phyloP scores from a whole-genome alignment of 2,329 filamentous ascomycete genomes.

The Diaporthe sp. region DNA sequence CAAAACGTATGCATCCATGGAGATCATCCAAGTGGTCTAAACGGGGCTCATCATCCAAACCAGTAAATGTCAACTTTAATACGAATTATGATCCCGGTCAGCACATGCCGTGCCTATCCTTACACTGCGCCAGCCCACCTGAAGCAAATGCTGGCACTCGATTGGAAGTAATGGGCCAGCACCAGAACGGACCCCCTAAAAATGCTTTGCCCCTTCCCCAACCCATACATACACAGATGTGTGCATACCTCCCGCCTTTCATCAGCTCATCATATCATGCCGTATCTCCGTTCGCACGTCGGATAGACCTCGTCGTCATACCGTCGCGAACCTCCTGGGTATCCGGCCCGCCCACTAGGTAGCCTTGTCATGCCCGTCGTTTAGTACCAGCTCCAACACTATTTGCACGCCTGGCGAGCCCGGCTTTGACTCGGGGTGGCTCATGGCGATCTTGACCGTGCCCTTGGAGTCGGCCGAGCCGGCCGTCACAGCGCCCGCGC shows the following conservation, averaged over 20 bases:
- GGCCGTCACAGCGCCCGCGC: conserved; percentile 38
- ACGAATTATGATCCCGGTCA: conserved; percentile 22
- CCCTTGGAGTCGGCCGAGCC: conserved; percentile 67
- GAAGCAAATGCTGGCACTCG: conserved; percentile 25
- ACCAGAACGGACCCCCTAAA: not conserved
- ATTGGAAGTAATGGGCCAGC: conserved; percentile 17
- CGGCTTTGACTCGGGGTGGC: conserved; percentile 82
- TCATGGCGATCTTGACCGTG: conserved; percentile 95
- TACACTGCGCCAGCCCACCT: conserved; percentile 13
- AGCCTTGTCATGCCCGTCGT: conserved; percentile 80
- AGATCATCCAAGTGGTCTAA: conserved; percentile 8
- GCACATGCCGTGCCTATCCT: conserved; percentile 21
- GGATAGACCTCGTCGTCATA: not conserved
- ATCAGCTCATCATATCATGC: conserved; percentile 25
- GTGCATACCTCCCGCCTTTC: not conserved
- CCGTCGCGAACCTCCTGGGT: conserved; percentile 10
- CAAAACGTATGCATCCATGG: not conserved
- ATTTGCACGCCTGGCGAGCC: conserved; percentile 80
- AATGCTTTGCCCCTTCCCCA: not conserved
- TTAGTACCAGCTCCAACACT: conserved; percentile 91
- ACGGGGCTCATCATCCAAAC: not conserved
- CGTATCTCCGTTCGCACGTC: not conserved
- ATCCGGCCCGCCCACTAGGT: conserved; percentile 20
- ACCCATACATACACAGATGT: not conserved
- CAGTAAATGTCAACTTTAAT: conserved; percentile 26